phyloP scores from a whole-genome alignment of 2,329 filamentous ascomycete genomes.

The Aureobasidium sp. region DNA sequence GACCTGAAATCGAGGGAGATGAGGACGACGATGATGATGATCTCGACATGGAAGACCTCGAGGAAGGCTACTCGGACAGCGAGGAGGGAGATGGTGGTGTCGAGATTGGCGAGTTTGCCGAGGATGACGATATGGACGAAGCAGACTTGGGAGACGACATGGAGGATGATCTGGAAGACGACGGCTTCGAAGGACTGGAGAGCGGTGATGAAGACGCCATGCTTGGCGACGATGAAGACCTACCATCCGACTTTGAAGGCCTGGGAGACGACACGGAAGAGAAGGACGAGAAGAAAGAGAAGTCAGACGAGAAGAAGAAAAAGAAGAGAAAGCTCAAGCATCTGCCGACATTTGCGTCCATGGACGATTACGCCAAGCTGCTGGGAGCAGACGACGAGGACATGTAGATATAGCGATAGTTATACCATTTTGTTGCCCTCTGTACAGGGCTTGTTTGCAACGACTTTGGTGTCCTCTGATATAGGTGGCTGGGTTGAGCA shows the following conservation, averaged over 20 bases:
- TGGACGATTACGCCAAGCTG: conserved; percentile 79
- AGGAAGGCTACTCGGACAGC: conserved; percentile 27
- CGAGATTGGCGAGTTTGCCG: conserved; percentile 55
- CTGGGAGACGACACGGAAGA: conserved; percentile 36
- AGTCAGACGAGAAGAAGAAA: conserved; percentile 41
- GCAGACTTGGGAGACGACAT: conserved; percentile 43
- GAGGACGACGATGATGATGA: conserved; percentile 55
- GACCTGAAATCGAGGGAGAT: conserved; percentile 63
- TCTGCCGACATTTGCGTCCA: conserved; percentile 85
- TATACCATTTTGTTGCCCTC: background rate
- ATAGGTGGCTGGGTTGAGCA: background rate
- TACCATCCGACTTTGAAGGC: conserved; percentile 46
- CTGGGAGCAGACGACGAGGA: conserved; percentile 16
- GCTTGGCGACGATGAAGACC: conserved; percentile 40
- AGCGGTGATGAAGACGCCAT: conserved; percentile 33
- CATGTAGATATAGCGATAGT: background rate
- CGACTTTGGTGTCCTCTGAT: background rate
- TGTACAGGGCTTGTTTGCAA: background rate
- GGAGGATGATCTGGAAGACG: conserved; percentile 44
- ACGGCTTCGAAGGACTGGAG: conserved; percentile 40
- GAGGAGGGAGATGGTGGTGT: conserved; percentile 32
- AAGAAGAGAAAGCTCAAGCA: conserved; percentile 80
- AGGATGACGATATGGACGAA: conserved; percentile 34
- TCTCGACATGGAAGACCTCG: conserved; percentile 41
- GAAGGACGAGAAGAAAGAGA: conserved; percentile 30